A percentile compares a stretch with the other conserved stretches of the same genome.
Conservation (phyloP, 1,139 yeast genomes). For the Candida neerlandica region DNA sequence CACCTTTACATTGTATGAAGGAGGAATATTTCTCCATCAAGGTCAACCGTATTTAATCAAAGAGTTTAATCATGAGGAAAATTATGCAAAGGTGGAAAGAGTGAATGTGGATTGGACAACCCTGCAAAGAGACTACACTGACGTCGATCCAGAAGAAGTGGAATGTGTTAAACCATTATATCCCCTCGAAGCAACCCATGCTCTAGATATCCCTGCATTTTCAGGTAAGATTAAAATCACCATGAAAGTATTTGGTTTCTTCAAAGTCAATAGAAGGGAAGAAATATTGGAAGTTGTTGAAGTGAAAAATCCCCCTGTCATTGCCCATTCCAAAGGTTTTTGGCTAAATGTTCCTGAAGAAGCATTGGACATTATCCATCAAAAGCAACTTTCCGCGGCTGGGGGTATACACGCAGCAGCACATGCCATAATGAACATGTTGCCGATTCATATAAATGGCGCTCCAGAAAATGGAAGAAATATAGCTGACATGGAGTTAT, state of each 20-base stretch:
- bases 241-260: slow-evolving; percentile 85
- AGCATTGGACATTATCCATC: slow-evolving; percentile 59
- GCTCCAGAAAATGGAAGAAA: slow-evolving; percentile 32
- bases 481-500: slow-evolving; percentile 58
- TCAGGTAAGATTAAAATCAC: slow-evolving; percentile 76
- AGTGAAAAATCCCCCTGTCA: slow-evolving; percentile 84
- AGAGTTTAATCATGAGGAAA: slow-evolving; percentile 75
- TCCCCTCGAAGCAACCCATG: slow-evolving; percentile 20
- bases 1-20: slow-evolving; percentile 90
- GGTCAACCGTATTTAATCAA: slow-evolving; percentile 86
- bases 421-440: slow-evolving; percentile 78
- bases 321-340: slow-evolving; percentile 70
- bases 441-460: slow-evolving; percentile 59
- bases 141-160: slow-evolving; percentile 82
- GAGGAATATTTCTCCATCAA: slow-evolving; percentile 92
- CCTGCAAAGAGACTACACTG: slow-evolving; percentile 86
- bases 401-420: slow-evolving; percentile 98
- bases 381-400: slow-evolving; percentile 66
- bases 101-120: slow-evolving; percentile 96
- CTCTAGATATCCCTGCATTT: slow-evolving; percentile 64
- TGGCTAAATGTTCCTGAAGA: slow-evolving; percentile 83
- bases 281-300: slow-evolving; percentile 90
- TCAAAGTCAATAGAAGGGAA: slow-evolving; percentile 75
- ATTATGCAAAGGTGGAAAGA: slow-evolving; percentile 78
- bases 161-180: slow-evolving; percentile 61